These are phyloP conservation scores for Phylloporus rhodoxanthus DNA, from an alignment of 768 basidiomycete species.

Conservation along the genomic window DNA sequence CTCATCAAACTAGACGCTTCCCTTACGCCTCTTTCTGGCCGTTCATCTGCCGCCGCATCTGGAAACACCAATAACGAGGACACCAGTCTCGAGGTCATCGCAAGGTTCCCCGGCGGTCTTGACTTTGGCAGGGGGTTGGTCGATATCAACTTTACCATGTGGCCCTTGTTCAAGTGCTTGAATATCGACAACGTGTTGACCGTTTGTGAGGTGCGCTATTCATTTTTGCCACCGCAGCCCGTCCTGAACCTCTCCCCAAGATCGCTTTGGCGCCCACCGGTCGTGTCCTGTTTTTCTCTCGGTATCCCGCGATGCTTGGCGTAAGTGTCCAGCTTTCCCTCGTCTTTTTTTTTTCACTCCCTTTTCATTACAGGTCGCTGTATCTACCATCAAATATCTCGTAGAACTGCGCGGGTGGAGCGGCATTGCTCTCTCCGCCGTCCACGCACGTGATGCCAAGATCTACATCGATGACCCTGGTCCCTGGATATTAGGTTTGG, in stretches of 20 bases:
- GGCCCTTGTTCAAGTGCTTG: slow-evolving; percentile 90
- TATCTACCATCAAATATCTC: slow-evolving; percentile 85
- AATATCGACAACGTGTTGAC: slow-evolving; percentile 92
- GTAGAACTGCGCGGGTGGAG: slow-evolving; percentile 92
- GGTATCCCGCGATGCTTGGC: slow-evolving; percentile 88
- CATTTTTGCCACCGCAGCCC: neutral
- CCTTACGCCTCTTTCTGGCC: slow-evolving; percentile 40
- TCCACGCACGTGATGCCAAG: slow-evolving; percentile 85
- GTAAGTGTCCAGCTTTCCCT: slow-evolving; percentile 33
- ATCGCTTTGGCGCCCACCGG: slow-evolving; percentile 86
- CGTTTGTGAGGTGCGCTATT: slow-evolving; percentile 66
- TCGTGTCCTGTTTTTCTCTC: slow-evolving; percentile 79
- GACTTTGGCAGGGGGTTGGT: slow-evolving; percentile 89
- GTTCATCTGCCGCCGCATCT: slow-evolving; percentile 41
- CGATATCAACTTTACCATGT: slow-evolving; percentile 94
- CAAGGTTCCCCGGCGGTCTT: slow-evolving; percentile 87
- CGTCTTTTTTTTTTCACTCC: neutral
- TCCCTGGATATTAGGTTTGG: slow-evolving; percentile 91
- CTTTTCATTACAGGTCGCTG: slow-evolving; percentile 56
- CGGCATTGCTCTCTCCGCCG: slow-evolving; percentile 75
- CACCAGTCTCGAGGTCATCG: slow-evolving; percentile 71
- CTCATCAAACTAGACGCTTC: slow-evolving; percentile 83
- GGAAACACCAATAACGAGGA: slow-evolving; percentile 27
- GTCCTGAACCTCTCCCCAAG: slow-evolving; percentile 30
- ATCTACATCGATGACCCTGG: slow-evolving; percentile 95